Percentiles rank a stretch among this genome's conserved stretches.
phyloP scores from a whole-genome alignment of 331 rosid genomes.

The Ulmus americana region DNA sequence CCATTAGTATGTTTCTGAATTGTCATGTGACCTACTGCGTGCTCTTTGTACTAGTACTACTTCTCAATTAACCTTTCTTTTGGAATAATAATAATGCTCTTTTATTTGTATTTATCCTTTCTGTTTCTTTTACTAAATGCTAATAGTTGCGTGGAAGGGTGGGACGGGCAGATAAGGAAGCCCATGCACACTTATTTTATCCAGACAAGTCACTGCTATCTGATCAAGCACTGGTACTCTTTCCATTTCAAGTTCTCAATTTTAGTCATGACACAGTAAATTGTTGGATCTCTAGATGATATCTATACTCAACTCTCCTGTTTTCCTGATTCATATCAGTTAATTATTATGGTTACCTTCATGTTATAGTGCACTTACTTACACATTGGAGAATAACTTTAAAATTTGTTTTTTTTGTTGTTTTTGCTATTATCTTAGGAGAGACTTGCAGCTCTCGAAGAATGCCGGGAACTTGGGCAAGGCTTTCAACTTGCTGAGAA shows the following conservation, averaged over 20 bases:
- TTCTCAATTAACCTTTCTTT: slow-evolving; percentile 1
- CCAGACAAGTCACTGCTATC: slow-evolving; percentile 69
- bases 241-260: slow-evolving; percentile 16
- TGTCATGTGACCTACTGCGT: too few species aligned
- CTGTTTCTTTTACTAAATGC: slow-evolving; percentile 24
- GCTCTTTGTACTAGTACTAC: not conserved
- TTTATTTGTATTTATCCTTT: slow-evolving; percentile 1
- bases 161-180: slow-evolving; percentile 96
- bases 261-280: slow-evolving; percentile 15
- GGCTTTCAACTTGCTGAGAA: slow-evolving; percentile 96
- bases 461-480: slow-evolving; percentile 91
- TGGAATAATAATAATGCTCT: not conserved
- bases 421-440: slow-evolving; percentile 47
- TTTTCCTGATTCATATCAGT: not conserved
- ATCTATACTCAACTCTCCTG: not conserved
- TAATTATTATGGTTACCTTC: slow-evolving; percentile 3
- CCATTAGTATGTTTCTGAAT: not conserved
- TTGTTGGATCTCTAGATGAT: not conserved
- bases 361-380: slow-evolving; percentile 12
- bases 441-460: slow-evolving; percentile 89
- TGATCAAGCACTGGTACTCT: slow-evolving; percentile 72
- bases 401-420: not conserved
- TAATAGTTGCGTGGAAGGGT: slow-evolving; percentile 92
- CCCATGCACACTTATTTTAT: slow-evolving; percentile 83
- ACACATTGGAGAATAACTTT: slow-evolving; percentile 11